Percentiles rank a stretch among this genome's conserved stretches.
Conservation (phyloP, 2,329 filamentous ascomycete genomes). For the Claviceps lovelessii region DNA sequence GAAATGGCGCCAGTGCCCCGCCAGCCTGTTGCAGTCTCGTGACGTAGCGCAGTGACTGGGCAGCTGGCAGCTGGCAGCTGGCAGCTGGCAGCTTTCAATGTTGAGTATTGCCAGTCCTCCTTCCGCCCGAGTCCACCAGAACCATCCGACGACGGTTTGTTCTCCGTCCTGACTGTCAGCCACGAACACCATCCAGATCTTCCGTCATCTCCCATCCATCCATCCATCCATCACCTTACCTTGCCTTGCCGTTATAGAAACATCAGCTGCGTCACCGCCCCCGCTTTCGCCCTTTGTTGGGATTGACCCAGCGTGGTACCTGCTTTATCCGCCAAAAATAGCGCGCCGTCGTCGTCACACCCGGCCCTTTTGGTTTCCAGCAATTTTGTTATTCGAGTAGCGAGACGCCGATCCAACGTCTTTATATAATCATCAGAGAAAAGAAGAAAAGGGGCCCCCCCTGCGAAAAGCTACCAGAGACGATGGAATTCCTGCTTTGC, state of each 20-base stretch:
- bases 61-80: background rate
- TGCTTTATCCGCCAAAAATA: too few relatives aligned
- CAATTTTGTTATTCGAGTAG: background rate
- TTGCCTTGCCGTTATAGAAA: too few relatives aligned
- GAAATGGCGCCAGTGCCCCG: too few relatives aligned
- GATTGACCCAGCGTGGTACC: too few relatives aligned
- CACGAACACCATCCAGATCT: background rate
- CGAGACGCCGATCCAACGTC: background rate
- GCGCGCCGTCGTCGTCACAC: background rate
- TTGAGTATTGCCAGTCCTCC: background rate
- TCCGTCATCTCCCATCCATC: background rate
- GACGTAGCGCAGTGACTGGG: conserved; percentile 4
- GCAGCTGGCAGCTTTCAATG: too few relatives aligned
- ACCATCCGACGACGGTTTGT: too few relatives aligned
- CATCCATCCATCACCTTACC: background rate
- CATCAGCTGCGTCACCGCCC: too few relatives aligned
- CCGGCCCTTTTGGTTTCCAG: background rate
- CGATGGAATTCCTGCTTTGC: too few relatives aligned
- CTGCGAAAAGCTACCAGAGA: too few relatives aligned
- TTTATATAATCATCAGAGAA: background rate
- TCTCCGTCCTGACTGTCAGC: too few relatives aligned
- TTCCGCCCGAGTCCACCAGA: background rate
- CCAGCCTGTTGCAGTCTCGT: conserved; percentile 5
- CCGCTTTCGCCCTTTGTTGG: too few relatives aligned
- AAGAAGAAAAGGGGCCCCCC: too few relatives aligned